These are phyloP conservation scores for Alliaria petiolata DNA, from an alignment of 345 rosid genomes.

Conservation along the genomic window DNA sequence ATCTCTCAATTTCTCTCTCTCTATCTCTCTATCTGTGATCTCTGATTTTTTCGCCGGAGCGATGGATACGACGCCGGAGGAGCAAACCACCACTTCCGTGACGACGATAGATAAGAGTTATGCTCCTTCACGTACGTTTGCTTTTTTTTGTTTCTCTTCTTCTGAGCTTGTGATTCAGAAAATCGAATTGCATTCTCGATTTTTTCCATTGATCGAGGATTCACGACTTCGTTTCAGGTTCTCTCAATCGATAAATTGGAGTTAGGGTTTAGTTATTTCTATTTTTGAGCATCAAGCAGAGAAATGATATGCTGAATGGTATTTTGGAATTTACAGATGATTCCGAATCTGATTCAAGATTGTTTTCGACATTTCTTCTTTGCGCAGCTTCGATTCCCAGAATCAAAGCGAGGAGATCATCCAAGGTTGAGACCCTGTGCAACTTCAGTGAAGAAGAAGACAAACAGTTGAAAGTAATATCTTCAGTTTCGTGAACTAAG, in stretches of 20 bases:
- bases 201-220: neutral
- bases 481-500: neutral
- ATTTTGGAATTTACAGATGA: too few species aligned
- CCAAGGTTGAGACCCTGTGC: constrained; percentile 33
- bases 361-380: neutral
- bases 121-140: constrained; percentile 72
- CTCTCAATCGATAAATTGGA: neutral
- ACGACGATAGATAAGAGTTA: constrained; percentile 45
- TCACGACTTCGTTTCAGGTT: neutral
- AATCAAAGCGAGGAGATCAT: constrained; percentile 59
- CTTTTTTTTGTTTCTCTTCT: too few species aligned
- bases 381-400: constrained; percentile 60
- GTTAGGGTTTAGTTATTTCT: neutral
- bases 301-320: neutral
- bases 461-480: constrained; percentile 29
- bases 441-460: constrained; percentile 58
- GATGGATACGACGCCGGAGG: constrained; percentile 25
- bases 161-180: too few species aligned
- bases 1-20: neutral
- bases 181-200: neutral
- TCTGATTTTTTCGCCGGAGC: neutral
- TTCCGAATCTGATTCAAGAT: neutral
- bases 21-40: too few species aligned
- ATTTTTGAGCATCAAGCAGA: neutral
- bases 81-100: neutral